Base-by-base conservation (phyloP, 139 green algal genomes). In the Chlorella ohadii region DNA sequence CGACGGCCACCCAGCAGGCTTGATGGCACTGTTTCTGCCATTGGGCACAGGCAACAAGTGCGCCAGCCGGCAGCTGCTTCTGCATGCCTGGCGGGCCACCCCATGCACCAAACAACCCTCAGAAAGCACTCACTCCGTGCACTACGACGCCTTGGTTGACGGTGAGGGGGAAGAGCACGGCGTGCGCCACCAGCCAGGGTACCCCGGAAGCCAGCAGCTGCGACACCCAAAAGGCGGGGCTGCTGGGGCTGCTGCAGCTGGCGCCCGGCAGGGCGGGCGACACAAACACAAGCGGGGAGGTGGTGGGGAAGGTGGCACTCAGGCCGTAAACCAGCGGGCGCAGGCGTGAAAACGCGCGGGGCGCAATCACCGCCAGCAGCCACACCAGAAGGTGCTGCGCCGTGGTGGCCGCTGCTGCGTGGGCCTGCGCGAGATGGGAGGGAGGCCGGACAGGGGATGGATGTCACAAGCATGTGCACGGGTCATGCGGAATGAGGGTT, bases 141-240 rank as follows among this genome's bases (percentile, higher is more conserved):
- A 81, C 74, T 33, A 39, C 33, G 20, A 81, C 23, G 4, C 74
- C 51, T 25, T 81, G 74, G 33, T 68, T 81, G 76, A 82, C n/a
- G 15, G 76, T 71, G 25, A 82, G 36, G 1, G 76, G 76, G 59
- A 82, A 82, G 57, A 82, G 57, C 36, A 82, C 57, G 0, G 76
- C 76, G 59, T 82, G 76, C 12, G 71, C 76, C 36, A 72, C 36
- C 57, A 82, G 57, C 76, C 76, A 82, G 12, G 76, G 76, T 59
- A 72, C 76, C 0, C 76, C 76, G 15, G 76, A 82, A 5, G 76
- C 76, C 57, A 82, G 76, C 57, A 82, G 59, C 76, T 82, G 76
- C 31, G 57, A 72, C 23, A 82, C 28, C 76, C 76, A 82, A 25
- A 82, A 82, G 36, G 59, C 36, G 36, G 57, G 57, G 59, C 76